Base-by-base conservation (phyloP, 192 early-diverging fungal species). In the Coemansia sp. region DNA sequence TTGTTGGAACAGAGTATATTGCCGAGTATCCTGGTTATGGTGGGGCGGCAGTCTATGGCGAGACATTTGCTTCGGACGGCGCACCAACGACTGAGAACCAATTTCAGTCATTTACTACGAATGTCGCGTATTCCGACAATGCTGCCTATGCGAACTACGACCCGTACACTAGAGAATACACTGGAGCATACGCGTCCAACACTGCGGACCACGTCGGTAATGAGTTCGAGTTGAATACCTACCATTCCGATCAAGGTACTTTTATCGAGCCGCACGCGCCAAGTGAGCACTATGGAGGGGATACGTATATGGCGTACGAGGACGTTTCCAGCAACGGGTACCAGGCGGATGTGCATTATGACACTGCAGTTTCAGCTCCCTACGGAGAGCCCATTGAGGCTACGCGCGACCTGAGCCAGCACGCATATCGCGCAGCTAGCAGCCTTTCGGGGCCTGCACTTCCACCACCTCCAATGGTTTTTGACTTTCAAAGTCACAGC, bases 401-500 rank as follows among this genome's bases (percentile, higher is more conserved):
- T 17, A 14, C 14, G 15, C 37, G 44, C 25, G 70, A 62, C 15
- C 23, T 45, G 36, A 25, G 21, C 25, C 63, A 60, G 39, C 25
- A 21, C 29, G 17, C 59, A n/a, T 63, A 63, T 46, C 68, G 61
- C n/a, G 25, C 60, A 6, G 61, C 14, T 19, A 70, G 68, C 61
- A 70, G 68, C 37, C 58, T 70, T 23, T 63, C 69, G 11, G 69
- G 51, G 32, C 31, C 63, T 14, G 41, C 36, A 41, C 25, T 58
- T 27, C 46, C 60, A 19, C 42, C 38, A 29, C 73, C 67, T n/a
- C 66, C 62, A 46, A 10, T 32, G 0, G 11, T 59, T 1, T 71
- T 66, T 39, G 69, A 76, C 41, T 34, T 69, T 1, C 65, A 67
- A 7, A 66, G 27, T 23, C 63, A 69, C 3, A 76, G 68, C 61